These are phyloP conservation scores for Fraxinus sp. DNA, from an alignment of 305 asterid species.

Conservation along the genomic window DNA sequence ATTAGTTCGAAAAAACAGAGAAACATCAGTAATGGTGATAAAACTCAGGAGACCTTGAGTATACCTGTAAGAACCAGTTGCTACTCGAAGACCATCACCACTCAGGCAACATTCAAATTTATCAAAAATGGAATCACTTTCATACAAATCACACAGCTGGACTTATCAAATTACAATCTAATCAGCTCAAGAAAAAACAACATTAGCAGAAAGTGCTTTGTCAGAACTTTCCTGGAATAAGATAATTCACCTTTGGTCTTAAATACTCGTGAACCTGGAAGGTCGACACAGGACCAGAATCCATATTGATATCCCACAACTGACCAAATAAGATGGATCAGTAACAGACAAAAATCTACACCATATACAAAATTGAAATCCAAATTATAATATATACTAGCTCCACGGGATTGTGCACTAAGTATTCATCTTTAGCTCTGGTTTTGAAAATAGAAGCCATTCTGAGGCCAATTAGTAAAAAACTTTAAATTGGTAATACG, in stretches of 20 bases:
- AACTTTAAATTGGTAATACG: conserved; percentile 4
- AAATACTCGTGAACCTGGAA: conserved; percentile 96
- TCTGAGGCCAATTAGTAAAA: not conserved
- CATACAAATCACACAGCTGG: conserved; percentile 93
- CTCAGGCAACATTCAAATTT: conserved; percentile 98
- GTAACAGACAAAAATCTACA: conserved; percentile 12
- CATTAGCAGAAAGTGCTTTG: not conserved
- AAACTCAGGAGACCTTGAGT: conserved; percentile 15
- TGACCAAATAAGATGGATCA: conserved; percentile 37
- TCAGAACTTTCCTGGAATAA: conserved; percentile 18
- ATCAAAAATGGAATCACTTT: conserved; percentile 95
- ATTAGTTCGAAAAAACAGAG: not conserved
- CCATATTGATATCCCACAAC: conserved; percentile 99
- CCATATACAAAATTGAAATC: conserved; percentile 2
- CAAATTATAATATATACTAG: conserved; percentile 1
- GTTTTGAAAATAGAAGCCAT: conserved; percentile 6
- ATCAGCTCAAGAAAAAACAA: conserved; percentile 34
- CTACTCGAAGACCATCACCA: conserved; percentile 90
- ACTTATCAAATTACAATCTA: conserved; percentile 22
- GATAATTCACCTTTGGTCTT: conserved; percentile 79
- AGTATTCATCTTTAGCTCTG: conserved; percentile 14
- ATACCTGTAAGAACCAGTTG: conserved; percentile 98
- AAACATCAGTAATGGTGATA: conserved; percentile 8
- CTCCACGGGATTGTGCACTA: not conserved
- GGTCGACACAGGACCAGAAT: conserved; percentile 94